Base-by-base conservation (phyloP, 2,329 filamentous ascomycete species). In the Stylonectria norvegica region DNA sequence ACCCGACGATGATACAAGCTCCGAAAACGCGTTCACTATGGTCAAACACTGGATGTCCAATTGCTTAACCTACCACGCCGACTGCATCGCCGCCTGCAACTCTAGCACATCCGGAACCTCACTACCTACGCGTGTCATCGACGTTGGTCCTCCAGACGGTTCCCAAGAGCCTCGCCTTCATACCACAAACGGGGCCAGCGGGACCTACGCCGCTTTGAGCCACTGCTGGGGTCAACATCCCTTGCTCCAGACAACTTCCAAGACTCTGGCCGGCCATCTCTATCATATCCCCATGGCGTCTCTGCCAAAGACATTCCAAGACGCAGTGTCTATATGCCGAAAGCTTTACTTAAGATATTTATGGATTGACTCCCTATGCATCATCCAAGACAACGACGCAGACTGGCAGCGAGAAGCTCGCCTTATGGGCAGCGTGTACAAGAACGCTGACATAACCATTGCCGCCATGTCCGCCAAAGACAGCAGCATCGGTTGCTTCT, bases 351-450 rank as follows among this genome's bases (percentile, higher is more conserved):
- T 45, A 3, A 37, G 27, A n/a, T 52, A 52, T 27, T 27, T 52
- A n/a, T 50, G 40, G 44, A 46, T 47, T 4, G 49, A 52, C 30
- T 41, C 34, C 1, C 29, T 52, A 3, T 52, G 49, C 34, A 48
- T 52, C 27, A 39, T 52, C 6, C 47, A 52, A 20, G 38, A 48
- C 20, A 37, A 36, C 4, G 5, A 7, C 3, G 16, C 33, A 2
- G 38, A 41, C 19, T 45, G 42, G 42, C 10, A 20, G 2, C 30
- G 27, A 10, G 39, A 45, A 19, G 36, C 35, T 2, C 20, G 19
- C 5, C 32, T 37, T 12, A 45, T 42, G 39, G 23, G 23, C 12
- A 31, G 31, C 10, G 19, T 42, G 7, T 42, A 42, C 20, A 22
- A 29, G 12, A 42, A 39, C 6, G 27, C 34, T 3, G 11, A 17